phyloP scores from a whole-genome alignment of 805 yeast genomes.

The Saccharomyces kudriavzevii region DNA sequence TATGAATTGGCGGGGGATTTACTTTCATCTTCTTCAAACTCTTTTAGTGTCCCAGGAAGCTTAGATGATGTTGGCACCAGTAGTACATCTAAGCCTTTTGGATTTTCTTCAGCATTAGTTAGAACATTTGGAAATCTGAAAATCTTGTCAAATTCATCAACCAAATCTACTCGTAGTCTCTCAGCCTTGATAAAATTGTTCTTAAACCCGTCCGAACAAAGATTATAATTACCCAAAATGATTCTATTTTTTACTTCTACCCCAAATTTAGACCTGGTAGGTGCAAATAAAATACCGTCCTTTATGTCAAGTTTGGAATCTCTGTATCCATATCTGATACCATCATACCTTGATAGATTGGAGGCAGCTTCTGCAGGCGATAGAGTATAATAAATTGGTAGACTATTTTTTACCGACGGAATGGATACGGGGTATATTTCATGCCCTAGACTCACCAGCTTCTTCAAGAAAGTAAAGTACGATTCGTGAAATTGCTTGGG shows the following conservation, averaged over 20 bases:
- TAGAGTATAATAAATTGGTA: conserved; percentile 79
- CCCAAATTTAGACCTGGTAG: conserved; percentile 65
- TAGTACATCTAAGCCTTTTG: conserved; percentile 54
- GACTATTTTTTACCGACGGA: conserved; percentile 55
- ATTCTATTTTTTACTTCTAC: conserved; percentile 77
- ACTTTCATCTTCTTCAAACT: conserved; percentile 32
- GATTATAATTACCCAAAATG: conserved; percentile 75
- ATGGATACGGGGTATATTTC: conserved; percentile 57
- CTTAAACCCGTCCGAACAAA: conserved; percentile 61
- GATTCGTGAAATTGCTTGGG: conserved; percentile 37
- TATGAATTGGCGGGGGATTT: conserved; percentile 52
- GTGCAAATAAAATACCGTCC: conserved; percentile 39
- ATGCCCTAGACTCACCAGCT: conserved; percentile 40
- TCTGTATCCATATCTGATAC: conserved; percentile 71
- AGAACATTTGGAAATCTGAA: conserved; percentile 47
- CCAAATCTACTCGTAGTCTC: conserved; percentile 49
- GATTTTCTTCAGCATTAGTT: conserved; percentile 12
- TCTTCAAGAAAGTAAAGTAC: conserved; percentile 41
- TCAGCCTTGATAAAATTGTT: conserved; percentile 77
- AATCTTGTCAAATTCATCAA: conserved; percentile 54
- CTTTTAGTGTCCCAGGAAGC: conserved; percentile 45
- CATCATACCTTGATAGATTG: conserved; percentile 83
- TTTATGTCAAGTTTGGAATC: conserved; percentile 29
- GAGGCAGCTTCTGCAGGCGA: conserved; percentile 94
- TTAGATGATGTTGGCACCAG: conserved; percentile 65